A percentile compares a stretch with the other conserved stretches of the same genome.
phyloP scores from a whole-genome alignment of 805 yeast genomes.

The Komagataella pastoris region DNA sequence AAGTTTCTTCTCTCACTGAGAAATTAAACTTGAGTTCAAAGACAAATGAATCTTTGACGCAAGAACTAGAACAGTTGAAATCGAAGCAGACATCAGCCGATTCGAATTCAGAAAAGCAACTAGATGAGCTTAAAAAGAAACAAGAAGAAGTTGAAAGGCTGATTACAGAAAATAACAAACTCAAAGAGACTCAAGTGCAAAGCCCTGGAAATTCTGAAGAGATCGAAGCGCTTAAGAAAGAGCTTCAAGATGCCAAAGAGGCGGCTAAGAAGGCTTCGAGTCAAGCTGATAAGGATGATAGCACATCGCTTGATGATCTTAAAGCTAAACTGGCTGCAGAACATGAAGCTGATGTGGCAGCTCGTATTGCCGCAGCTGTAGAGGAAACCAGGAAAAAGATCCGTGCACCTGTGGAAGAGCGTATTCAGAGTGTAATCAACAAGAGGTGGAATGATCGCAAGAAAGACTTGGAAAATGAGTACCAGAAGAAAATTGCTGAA shows the following conservation, averaged over 20 bases:
- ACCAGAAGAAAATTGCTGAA: constrained; percentile 10
- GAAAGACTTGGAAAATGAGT: constrained; percentile 19
- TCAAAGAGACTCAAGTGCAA: neutral
- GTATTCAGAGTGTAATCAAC: constrained; percentile 21
- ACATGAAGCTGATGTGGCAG: neutral
- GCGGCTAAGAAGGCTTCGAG: constrained; percentile 3
- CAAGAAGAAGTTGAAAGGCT: constrained; percentile 39
- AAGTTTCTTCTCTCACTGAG: neutral
- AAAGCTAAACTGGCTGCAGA: neutral
- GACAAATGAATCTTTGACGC: neutral
- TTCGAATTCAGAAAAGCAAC: constrained; percentile 36
- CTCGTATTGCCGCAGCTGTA: constrained; percentile 7
- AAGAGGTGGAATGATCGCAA: constrained; percentile 18
- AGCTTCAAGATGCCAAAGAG: constrained; percentile 8
- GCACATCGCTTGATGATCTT: neutral
- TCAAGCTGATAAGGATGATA: neutral
- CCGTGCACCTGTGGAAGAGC: constrained; percentile 24
- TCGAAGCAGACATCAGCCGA: neutral
- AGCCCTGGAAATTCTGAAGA: neutral
- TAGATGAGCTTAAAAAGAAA: constrained; percentile 42
- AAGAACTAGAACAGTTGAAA: neutral
- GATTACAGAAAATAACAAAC: constrained; percentile 21
- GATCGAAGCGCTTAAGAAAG: constrained; percentile 8
- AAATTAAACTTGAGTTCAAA: neutral
- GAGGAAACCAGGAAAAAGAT: constrained; percentile 14